phyloP scores from a whole-genome alignment of 73 alveolate genomes.

The Paramecium sonneborni region DNA sequence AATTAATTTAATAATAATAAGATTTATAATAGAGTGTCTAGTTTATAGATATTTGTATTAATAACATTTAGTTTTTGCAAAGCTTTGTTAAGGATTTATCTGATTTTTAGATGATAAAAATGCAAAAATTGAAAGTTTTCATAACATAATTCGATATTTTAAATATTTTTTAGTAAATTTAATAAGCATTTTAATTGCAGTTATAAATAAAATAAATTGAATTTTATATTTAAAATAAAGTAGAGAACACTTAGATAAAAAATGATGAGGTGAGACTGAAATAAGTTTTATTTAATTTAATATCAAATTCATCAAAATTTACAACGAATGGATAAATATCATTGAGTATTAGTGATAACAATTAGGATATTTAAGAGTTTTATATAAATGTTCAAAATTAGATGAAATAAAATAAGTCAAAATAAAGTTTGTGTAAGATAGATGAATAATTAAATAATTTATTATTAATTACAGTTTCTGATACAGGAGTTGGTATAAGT shows the following conservation, averaged over 20 bases:
- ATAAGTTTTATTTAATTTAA: conserved; percentile 20
- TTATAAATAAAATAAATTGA: background rate
- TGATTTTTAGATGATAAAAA: background rate
- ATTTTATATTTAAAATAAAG: background rate
- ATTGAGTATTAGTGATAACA: background rate
- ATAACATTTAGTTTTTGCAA: background rate
- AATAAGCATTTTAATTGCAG: background rate
- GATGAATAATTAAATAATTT: background rate
- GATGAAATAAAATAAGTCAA: background rate
- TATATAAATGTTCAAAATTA: background rate
- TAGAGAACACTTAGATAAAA: background rate
- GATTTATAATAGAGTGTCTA: background rate
- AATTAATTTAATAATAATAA: background rate
- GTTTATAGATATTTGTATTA: background rate
- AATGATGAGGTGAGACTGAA: conserved; percentile 22
- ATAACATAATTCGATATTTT: background rate
- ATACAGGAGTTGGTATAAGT: conserved; percentile 38
- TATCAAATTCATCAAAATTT: conserved; percentile 11
- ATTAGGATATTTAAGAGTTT: background rate
- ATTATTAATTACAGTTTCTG: background rate
- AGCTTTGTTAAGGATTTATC: conserved; percentile 48
- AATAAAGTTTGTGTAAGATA: background rate
- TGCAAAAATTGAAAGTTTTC: background rate
- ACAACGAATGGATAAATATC: background rate
- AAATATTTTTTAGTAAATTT: background rate